A percentile compares a stretch with the other conserved stretches of the same genome.
Evolutionary conservation across 768 basidiomycete genomes (phyloP).

Genomic region (Suillus brevipes): DNA sequence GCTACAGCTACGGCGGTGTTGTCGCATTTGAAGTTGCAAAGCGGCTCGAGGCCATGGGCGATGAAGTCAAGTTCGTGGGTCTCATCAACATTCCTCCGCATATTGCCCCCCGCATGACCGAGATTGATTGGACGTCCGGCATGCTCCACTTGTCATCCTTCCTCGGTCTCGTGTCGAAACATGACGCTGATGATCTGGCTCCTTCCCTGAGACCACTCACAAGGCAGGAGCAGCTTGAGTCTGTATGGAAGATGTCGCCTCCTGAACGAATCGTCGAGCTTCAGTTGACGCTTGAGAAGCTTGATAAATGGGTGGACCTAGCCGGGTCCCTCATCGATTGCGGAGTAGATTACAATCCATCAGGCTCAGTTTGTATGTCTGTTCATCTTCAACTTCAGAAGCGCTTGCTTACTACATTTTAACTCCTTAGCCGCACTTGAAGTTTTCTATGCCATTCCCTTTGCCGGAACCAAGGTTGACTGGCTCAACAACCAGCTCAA

Average conservation of each 20-base stretch:
- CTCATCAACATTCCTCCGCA: constrained; percentile 38
- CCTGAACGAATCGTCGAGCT: constrained; percentile 30
- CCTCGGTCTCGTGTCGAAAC: constrained; percentile 36
- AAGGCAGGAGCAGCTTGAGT: constrained; percentile 24
- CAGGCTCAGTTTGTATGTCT: constrained; percentile 28
- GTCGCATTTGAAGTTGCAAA: constrained; percentile 40
- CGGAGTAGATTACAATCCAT: constrained; percentile 27
- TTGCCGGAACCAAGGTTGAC: constrained; percentile 27
- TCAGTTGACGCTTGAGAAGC: constrained; percentile 26
- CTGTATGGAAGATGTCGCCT: constrained; percentile 28
- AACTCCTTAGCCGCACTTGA: constrained; percentile 18
- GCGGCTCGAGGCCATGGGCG: constrained; percentile 28
- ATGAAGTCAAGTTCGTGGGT: constrained; percentile 34
- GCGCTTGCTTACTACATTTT: constrained; percentile 5
- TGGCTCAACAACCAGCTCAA: constrained; percentile 32
- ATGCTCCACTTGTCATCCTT: constrained; percentile 43
- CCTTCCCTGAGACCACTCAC: constrained; percentile 22
- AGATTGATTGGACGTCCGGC: constrained; percentile 41
- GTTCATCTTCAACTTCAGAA: not conserved
- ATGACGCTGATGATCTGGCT: constrained; percentile 23
- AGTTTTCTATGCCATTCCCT: constrained; percentile 31
- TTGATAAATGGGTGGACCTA: constrained; percentile 31
- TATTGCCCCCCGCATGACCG: constrained; percentile 41
- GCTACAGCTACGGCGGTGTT: constrained; percentile 41
- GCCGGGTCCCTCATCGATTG: constrained; percentile 33